A percentile compares a stretch with the other conserved stretches of the same genome.
Evolutionary conservation across 768 basidiomycete genomes (phyloP).

Genomic region (Inosperma sp.): DNA sequence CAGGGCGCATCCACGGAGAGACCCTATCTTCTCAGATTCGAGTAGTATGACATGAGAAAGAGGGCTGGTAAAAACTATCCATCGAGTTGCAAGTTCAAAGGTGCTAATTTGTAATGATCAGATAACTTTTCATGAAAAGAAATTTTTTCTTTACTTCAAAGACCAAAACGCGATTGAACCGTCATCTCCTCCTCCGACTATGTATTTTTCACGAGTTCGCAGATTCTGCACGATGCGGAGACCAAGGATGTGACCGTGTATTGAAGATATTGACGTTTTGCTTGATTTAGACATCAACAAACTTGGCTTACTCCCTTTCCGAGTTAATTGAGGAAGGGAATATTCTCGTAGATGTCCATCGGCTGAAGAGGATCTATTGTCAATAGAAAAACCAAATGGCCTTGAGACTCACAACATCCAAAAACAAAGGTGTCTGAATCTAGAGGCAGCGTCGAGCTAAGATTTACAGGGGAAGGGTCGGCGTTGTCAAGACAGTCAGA

Average conservation of each 20-base stretch:
- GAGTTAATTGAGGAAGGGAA: constrained; percentile 39
- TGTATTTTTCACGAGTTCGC: constrained; percentile 53
- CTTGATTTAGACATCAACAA: constrained; percentile 25
- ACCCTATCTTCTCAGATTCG: constrained; percentile 45
- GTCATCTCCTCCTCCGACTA: constrained; percentile 75
- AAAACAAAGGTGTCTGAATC: constrained; percentile 54
- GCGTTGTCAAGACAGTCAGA: constrained; percentile 10
- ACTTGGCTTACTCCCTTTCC: constrained; percentile 17
- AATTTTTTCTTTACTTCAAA: constrained; percentile 42
- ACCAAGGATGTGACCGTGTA: constrained; percentile 45
- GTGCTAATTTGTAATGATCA: constrained; percentile 37
- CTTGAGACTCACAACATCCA: constrained; percentile 59
- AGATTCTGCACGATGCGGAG: constrained; percentile 56
- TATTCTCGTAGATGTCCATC: constrained; percentile 50
- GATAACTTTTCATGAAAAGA: neutral
- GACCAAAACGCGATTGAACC: constrained; percentile 77
- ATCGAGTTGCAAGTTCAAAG: constrained; percentile 61
- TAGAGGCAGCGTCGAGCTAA: constrained; percentile 43
- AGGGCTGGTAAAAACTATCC: constrained; percentile 68
- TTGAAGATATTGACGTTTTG: constrained; percentile 40
- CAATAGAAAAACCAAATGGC: neutral
- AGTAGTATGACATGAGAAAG: constrained; percentile 57
- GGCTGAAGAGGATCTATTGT: constrained; percentile 31
- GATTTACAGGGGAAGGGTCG: constrained; percentile 27
- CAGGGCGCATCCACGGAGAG: constrained; percentile 62